Evolutionary conservation across 768 basidiomycete genomes (phyloP).

Genomic region (Russula abietina): DNA sequence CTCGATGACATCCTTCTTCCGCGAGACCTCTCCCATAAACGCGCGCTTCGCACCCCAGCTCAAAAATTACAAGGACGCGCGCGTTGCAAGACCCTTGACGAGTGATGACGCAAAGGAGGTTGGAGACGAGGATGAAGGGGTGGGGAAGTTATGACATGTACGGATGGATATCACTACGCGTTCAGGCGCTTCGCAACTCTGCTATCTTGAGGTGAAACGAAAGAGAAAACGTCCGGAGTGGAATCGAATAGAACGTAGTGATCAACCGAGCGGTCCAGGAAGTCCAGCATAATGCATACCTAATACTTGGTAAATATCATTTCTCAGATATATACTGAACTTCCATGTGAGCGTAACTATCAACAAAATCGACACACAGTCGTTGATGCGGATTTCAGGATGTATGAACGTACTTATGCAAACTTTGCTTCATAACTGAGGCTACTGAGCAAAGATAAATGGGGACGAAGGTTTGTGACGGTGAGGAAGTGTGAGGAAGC

Average conservation of each 20-base stretch:
- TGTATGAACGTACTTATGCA: too few species aligned
- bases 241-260: conserved; percentile 72
- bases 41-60: too few species aligned
- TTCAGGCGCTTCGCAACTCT: conserved; percentile 58
- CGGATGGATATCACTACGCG: conserved; percentile 79
- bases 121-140: conserved; percentile 66
- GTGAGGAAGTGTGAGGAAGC: too few species aligned
- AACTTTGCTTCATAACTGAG: conserved; percentile 89
- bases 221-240: conserved; percentile 83
- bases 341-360: neutral
- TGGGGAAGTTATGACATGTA: conserved; percentile 56
- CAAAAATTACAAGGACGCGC: conserved; percentile 89
- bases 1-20: too few species aligned
- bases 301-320: too few species aligned
- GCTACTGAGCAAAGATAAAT: conserved; percentile 67
- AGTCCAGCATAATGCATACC: conserved; percentile 36
- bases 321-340: conserved; percentile 66
- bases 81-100: conserved; percentile 77
- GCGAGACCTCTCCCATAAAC: too few species aligned
- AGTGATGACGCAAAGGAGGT: conserved; percentile 69
- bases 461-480: conserved; percentile 66
- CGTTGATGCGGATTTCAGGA: conserved; percentile 57
- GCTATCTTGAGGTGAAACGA: conserved; percentile 30
- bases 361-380: conserved; percentile 47
- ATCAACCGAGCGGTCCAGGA: neutral